Base-by-base conservation (phyloP, 2,329 filamentous ascomycete species). In the Nothophoma quercina region DNA sequence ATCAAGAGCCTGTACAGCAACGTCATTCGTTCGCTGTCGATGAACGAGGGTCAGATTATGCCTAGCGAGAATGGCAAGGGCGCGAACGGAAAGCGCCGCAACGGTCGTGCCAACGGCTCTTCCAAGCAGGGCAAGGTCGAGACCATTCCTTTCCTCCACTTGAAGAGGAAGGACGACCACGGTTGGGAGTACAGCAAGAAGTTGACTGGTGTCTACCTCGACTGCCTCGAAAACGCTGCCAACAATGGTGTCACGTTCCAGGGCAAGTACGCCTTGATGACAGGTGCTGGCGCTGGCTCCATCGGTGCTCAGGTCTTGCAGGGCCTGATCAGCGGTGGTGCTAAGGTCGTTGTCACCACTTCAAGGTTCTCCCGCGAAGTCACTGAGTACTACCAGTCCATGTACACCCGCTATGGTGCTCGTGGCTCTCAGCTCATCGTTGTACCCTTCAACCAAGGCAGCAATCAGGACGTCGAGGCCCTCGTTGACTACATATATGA, bases 181-280 rank as follows among this genome's bases (percentile, higher is more conserved):
- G 93, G 93, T 56, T 99, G 95, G 95, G 93, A 98, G 71, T 99
- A 98, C 82, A 98, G 91, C 86, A 99, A 98, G 85, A 97, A 96
- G 81, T 85, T 99, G 51, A 98, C 95, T 19, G 90, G 91, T 51
- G 78, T 93, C 64, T 99, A 99, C 74, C 85, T 99, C 26, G 91
- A 97, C 73, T 92, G 91, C 58, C 79, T 99, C 25, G 93, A 96
- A 79, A 85, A 93, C 59, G 92, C 93, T 61, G 95, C 95, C 60
- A 89, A 87, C 68, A 83, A 86, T 49, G 95, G 95, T 75, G 87
- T 99, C 54, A 95, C 88, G 38, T 99, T 96, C 81, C 85, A 92
- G 73, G 91, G 90, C 78, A 98, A 97, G 83, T 91, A 98, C 71
- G 93, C 90, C 39, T 85, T 99, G 63, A 99, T 99, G 93, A 99